Evolutionary conservation across 202 grass and related monocot genomes (phyloP).

Genomic region (Panicum virgatum): DNA sequence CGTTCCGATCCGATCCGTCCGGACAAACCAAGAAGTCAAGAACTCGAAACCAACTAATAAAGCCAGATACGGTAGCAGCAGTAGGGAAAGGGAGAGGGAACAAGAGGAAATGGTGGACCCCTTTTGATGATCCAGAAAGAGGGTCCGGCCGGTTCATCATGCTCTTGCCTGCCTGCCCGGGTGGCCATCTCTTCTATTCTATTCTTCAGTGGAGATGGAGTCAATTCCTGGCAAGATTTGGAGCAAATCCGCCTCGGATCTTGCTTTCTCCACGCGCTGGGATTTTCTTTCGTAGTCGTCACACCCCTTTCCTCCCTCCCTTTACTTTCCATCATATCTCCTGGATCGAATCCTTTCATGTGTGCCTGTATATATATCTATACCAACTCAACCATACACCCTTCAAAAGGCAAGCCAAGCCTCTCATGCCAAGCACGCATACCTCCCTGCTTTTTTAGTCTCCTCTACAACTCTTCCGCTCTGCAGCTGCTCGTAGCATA

Average conservation of each 20-base stretch:
- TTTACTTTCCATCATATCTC: constrained; percentile 34
- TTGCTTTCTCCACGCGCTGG: constrained; percentile 63
- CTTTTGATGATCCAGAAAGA: neutral
- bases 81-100: constrained; percentile 16
- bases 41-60: neutral
- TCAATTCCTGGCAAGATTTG: constrained; percentile 82
- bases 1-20: no score
- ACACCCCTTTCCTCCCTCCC: constrained; percentile 29
- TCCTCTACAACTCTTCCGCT: constrained; percentile 17
- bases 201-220: constrained; percentile 32
- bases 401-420: neutral
- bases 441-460: neutral
- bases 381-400: constrained; percentile 30
- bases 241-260: constrained; percentile 73
- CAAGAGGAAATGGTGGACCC: constrained; percentile 57
- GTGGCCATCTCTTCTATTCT: neutral
- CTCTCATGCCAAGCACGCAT: constrained; percentile 26
- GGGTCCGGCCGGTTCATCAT: no score
- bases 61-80: neutral
- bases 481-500: constrained; percentile 27
- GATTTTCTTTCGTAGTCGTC: constrained; percentile 65
- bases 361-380: constrained; percentile 35
- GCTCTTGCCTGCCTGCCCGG: neutral
- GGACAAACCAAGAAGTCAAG: no score
- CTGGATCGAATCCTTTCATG: constrained; percentile 41